phyloP scores from a whole-genome alignment of 257 asterid species.

The Pogostemon cablin region DNA sequence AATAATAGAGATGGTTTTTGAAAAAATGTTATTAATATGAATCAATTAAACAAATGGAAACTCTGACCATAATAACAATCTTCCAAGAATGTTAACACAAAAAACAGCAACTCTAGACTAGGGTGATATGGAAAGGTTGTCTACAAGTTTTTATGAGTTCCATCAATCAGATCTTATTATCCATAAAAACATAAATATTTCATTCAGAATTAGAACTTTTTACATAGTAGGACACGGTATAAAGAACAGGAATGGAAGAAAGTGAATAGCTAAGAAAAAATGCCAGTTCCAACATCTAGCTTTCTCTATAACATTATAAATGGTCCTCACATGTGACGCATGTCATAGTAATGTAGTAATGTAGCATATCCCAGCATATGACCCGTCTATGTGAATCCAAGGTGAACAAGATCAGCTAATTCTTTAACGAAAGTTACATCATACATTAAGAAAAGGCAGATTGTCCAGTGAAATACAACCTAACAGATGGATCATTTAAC shows the following conservation, averaged over 20 bases:
- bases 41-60: neutral
- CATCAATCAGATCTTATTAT: neutral
- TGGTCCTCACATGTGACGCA: too few species aligned
- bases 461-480: too few species aligned
- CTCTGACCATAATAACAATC: neutral
- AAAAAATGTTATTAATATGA: constrained; percentile 6
- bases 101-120: neutral
- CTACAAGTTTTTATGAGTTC: neutral
- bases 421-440: too few species aligned
- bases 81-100: neutral
- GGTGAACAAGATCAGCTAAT: too few species aligned
- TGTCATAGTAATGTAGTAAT: too few species aligned
- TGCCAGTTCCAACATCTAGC: too few species aligned
- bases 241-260: neutral
- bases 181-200: neutral
- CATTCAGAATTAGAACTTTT: neutral
- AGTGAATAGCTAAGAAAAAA: neutral
- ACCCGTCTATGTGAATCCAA: too few species aligned
- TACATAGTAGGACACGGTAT: too few species aligned
- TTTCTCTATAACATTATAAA: too few species aligned
- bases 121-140: neutral
- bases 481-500: too few species aligned
- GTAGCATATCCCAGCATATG: too few species aligned
- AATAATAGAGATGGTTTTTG: neutral
- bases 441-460: too few species aligned